Evolutionary conservation across 768 basidiomycete genomes (phyloP).

Genomic region (Serendipita indica): DNA sequence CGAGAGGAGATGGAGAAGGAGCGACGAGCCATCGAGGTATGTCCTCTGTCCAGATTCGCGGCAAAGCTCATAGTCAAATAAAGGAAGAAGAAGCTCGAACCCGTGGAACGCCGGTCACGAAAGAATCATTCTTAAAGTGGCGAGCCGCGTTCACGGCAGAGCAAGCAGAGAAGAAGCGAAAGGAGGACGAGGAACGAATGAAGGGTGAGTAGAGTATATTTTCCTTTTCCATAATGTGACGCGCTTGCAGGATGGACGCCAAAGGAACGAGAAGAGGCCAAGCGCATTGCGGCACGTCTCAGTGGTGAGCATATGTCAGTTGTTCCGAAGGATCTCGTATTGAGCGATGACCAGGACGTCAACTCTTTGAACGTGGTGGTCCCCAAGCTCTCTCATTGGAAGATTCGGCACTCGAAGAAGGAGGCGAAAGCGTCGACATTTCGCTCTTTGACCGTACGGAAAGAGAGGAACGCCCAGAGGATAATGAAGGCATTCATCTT

Average conservation of each 20-base stretch:
- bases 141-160: constrained; percentile 64
- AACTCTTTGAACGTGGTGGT: constrained; percentile 71
- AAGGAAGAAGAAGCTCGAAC: constrained; percentile 81
- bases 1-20: constrained; percentile 60
- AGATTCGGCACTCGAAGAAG: constrained; percentile 71
- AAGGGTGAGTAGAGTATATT: constrained; percentile 25
- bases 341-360: constrained; percentile 46
- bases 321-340: neutral
- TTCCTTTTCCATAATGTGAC: neutral
- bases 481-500: constrained; percentile 36
- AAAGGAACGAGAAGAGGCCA: constrained; percentile 79
- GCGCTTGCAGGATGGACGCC: constrained; percentile 31
- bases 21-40: constrained; percentile 59
- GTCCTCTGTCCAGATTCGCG: constrained; percentile 12
- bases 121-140: constrained; percentile 69
- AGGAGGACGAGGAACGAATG: constrained; percentile 66
- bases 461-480: constrained; percentile 33
- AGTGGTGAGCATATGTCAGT: constrained; percentile 44
- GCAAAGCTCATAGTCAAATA: neutral
- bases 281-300: constrained; percentile 42
- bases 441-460: constrained; percentile 71
- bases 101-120: constrained; percentile 82
- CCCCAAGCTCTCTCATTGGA: constrained; percentile 44
- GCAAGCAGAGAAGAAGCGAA: constrained; percentile 37
- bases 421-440: constrained; percentile 78